Evolutionary conservation across 371 early-diverging fungal genomes (phyloP), one percentile per base, ranked within the genome.

Genomic region (Mortierella sp.): DNA sequence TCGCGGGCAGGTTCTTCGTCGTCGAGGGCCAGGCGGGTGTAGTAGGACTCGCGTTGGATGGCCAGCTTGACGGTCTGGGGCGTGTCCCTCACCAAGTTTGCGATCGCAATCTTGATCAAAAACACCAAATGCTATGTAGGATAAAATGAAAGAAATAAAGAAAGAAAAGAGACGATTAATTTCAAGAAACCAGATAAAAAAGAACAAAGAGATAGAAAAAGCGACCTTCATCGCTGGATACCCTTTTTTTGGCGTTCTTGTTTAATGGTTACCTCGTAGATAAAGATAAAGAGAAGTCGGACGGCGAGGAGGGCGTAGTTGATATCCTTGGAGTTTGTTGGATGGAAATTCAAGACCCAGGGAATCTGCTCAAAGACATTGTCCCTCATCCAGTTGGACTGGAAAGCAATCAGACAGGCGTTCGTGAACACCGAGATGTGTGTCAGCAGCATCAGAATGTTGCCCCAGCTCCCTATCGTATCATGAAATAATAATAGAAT

Each of bases 331-430:
- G 19, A 5, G 6, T 4, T 19, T 4, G 1, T 26, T 1, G 40
- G 16, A 19, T 45, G 34, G 52, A 65, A 48, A 5, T 31, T 39
- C 19, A 61, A 2, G 4, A 80, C 68, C 71, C 88, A 88, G 22
- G 74, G 78, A 2, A 75, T n/a, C 7, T 31, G 29, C 13, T 6
- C 19, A 44, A 80, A 77, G 16, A 87, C 74, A 34, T 77, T 44
- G 0, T n/a, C 5, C 5, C 76, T 29, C 86, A 87, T 81, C 78
- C 83, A 87, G 0, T 24, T 44, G 16, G 88, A 88, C 44, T 66
- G 85, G 84, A 91, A 91, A 8, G 92, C 91, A 29, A 92, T 88
- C 66, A 91, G 71, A 48, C 80, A 55, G 19, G 90, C 91, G 74
- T 92, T 92, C 5, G 89, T 86, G 31, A 89, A 71, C 6, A 90